Conservation (phyloP, 257 asterid genomes). For the Knoxia roxburghii region DNA sequence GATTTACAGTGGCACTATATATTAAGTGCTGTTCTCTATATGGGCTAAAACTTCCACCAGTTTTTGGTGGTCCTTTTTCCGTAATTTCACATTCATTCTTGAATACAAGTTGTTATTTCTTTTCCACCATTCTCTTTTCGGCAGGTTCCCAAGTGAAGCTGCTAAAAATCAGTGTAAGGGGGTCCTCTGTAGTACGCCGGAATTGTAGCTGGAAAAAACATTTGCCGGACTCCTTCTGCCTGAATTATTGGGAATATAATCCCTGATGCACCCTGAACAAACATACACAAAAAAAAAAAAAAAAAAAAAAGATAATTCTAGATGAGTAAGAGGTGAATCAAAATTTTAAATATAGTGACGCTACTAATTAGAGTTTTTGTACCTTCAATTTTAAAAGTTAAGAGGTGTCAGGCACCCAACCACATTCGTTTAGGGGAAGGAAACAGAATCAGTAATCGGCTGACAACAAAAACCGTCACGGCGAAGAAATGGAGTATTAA, state of each 20-base stretch:
- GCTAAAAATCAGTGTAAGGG: no score
- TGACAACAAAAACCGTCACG: constrained; percentile 61
- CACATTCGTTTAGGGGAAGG: constrained; percentile 57
- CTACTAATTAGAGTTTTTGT: no score
- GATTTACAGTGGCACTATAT: neutral
- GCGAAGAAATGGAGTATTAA: constrained; percentile 65
- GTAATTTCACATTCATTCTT: neutral
- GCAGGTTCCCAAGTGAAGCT: no score
- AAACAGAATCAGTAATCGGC: constrained; percentile 54
- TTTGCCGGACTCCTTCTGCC: constrained; percentile 68
- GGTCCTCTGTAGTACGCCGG: constrained; percentile 65
- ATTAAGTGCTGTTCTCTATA: neutral
- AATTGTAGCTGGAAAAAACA: constrained; percentile 73
- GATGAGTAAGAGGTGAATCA: neutral
- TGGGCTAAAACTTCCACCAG: constrained; percentile 9
- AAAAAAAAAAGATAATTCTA: neutral
- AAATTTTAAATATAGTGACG: neutral
- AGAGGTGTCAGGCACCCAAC: constrained; percentile 40
- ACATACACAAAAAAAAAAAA: no score
- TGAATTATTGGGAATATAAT: constrained; percentile 64
- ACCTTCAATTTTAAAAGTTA: no score
- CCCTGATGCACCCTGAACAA: constrained; percentile 56
- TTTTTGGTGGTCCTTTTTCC: neutral
- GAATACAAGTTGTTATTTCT: neutral
- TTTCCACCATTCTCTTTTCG: no score